phyloP scores from a whole-genome alignment of 2,329 filamentous ascomycete species.

The Hypoxylon sp. region DNA sequence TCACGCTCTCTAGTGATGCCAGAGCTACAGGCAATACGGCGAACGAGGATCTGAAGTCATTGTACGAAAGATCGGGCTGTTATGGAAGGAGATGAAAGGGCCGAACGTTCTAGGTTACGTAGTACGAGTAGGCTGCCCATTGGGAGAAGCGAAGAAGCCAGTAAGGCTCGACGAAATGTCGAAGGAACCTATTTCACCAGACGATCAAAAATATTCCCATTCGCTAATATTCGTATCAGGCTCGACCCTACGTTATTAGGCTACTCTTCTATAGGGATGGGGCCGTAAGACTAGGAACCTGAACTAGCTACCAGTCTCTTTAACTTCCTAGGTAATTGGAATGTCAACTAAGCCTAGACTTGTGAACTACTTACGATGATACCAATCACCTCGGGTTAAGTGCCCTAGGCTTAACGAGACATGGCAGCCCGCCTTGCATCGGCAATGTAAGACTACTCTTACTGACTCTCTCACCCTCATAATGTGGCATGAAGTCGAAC shows the following conservation, averaged over 20 bases:
- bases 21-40: too few relatives aligned
- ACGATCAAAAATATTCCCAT: neutral
- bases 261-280: neutral
- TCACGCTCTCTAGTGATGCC: too few relatives aligned
- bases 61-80: too few relatives aligned
- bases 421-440: conserved; percentile 72
- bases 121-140: neutral
- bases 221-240: neutral
- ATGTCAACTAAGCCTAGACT: neutral
- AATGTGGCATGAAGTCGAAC: conserved; percentile 65
- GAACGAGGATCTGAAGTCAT: too few relatives aligned
- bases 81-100: too few relatives aligned
- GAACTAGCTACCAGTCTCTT: neutral
- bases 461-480: conserved; percentile 64
- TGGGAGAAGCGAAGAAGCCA: too few relatives aligned
- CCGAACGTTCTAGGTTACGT: neutral
- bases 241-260: neutral
- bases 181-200: neutral
- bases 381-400: neutral
- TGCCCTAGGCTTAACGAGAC: conserved; percentile 51
- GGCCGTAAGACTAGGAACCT: neutral
- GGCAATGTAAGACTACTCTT: conserved; percentile 73
- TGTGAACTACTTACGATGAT: neutral
- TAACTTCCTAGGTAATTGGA: too few relatives aligned
- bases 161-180: too few relatives aligned